Evolutionary conservation across 352 stramenopile species (phyloP).

Genomic region (Labyrinthula sp.): DNA sequence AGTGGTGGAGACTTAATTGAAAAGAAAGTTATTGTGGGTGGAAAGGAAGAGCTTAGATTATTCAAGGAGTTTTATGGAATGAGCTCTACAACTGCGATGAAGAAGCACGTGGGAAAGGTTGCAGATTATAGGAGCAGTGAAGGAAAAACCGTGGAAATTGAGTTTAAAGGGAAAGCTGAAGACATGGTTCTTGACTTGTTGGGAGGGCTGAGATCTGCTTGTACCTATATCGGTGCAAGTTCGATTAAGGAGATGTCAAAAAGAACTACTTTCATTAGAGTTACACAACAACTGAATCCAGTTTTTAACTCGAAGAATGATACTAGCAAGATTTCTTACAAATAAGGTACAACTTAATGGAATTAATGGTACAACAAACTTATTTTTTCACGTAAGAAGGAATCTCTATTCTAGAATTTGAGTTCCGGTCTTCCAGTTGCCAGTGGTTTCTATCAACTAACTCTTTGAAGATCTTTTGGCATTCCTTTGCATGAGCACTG

Average conservation of each 20-base stretch:
- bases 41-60: no score
- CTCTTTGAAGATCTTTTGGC: no score
- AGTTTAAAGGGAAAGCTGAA: constrained; percentile 52
- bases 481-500: no score
- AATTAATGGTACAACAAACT: no score
- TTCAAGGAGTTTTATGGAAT: constrained; percentile 77
- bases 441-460: no score
- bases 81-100: constrained; percentile 66
- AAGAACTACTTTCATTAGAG: constrained; percentile 71
- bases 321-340: constrained; percentile 10
- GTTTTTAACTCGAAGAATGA: constrained; percentile 44
- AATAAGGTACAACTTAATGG: no score
- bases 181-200: constrained; percentile 63
- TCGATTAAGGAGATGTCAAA: constrained; percentile 70
- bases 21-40: no score
- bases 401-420: no score
- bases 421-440: no score
- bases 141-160: constrained; percentile 65
- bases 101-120: constrained; percentile 64
- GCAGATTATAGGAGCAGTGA: constrained; percentile 66
- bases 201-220: constrained; percentile 64
- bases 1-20: constrained; percentile 56
- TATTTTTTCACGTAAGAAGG: no score
- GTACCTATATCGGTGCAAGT: constrained; percentile 66
- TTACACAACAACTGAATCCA: constrained; percentile 69